Base-by-base conservation (phyloP, 139 green algal species). In the Chlorella ohadii region DNA sequence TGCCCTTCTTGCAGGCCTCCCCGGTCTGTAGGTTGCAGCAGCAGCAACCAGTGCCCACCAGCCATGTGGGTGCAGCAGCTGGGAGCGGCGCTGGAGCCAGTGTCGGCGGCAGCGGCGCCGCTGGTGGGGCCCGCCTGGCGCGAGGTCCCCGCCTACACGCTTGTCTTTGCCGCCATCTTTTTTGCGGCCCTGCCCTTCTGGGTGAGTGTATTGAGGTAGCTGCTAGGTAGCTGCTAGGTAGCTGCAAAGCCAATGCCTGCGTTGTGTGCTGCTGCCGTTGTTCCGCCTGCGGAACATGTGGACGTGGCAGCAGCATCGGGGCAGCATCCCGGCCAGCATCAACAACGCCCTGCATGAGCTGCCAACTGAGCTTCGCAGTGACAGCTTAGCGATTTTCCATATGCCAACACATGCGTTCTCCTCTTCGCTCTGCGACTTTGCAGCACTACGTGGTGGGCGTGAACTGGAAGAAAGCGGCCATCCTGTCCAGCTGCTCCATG, bases 401-500 rank as follows among this genome's bases (percentile, higher is more conserved):
- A n/a, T n/a, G n/a, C n/a, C n/a, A n/a, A n/a, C n/a, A n/a, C n/a
- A n/a, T n/a, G n/a, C n/a, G n/a, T n/a, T n/a, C n/a, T n/a, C n/a
- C n/a, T n/a, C n/a, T n/a, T n/a, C n/a, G n/a, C n/a, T 51, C 44
- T 51, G 44, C 44, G n/a, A 51, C 9, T 51, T 51, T 9, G 9
- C 28, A 72, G 74, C 55, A 34, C 55, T 81, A 81, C 33, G 55
- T 68, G 7, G 74, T 41, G 57, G 76, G 81, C 15, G 13, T 86
- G 57, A 33, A 78, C 15, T 31, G 55, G 9, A 13, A 55, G 19
- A 79, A 81, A 33, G 72, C 81, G 23, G n/a, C 72, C 22, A 31
- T 86, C n/a, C 81, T 86, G n/a, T 31, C 55, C 57, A 77, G 59
- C 39, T 86, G 81, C 57, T 64, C 41, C 33, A 86, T 86, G 72